Evolutionary conservation across 2,329 filamentous ascomycete genomes (phyloP).

Genomic region (Didymella keratinophila): DNA sequence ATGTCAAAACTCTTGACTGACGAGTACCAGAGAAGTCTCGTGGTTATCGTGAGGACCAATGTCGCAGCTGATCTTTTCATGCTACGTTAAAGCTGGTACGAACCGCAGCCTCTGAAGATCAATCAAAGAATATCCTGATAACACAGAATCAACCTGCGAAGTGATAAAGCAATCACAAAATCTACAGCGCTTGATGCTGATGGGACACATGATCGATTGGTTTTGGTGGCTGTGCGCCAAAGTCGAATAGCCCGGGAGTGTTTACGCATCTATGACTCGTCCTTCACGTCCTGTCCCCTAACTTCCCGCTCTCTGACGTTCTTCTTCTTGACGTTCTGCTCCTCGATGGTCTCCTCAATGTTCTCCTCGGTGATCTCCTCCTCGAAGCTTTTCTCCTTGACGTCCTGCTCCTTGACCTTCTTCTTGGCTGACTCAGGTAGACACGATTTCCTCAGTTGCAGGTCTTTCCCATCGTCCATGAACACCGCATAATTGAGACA

Average conservation of each 20-base stretch:
- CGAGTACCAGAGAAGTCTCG: too few species aligned
- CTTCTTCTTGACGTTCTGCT: background rate
- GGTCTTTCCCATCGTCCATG: constrained; percentile 18
- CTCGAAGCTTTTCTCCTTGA: too few species aligned
- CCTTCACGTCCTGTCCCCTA: too few species aligned
- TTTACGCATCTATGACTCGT: background rate
- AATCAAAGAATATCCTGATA: background rate
- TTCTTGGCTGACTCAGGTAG: background rate
- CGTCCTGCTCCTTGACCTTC: too few species aligned
- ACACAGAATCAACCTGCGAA: background rate
- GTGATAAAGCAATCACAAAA: background rate
- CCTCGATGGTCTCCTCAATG: too few species aligned
- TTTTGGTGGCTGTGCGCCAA: background rate
- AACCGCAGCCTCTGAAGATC: background rate
- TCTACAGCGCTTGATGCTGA: background rate
- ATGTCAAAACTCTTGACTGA: too few species aligned
- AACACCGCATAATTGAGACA: constrained; percentile 17
- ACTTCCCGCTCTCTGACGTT: background rate
- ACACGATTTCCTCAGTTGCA: background rate
- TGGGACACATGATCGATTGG: background rate
- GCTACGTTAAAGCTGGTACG: too few species aligned
- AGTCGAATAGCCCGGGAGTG: background rate
- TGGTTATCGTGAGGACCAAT: too few species aligned
- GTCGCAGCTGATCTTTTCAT: too few species aligned
- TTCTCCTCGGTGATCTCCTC: too few species aligned